A percentile compares a stretch with the other conserved stretches of the same genome.
These are phyloP conservation scores for Pyrrhoderma lamaoense DNA, from an alignment of 1,284 basidiomycete genomes.

Conservation along the genomic window DNA sequence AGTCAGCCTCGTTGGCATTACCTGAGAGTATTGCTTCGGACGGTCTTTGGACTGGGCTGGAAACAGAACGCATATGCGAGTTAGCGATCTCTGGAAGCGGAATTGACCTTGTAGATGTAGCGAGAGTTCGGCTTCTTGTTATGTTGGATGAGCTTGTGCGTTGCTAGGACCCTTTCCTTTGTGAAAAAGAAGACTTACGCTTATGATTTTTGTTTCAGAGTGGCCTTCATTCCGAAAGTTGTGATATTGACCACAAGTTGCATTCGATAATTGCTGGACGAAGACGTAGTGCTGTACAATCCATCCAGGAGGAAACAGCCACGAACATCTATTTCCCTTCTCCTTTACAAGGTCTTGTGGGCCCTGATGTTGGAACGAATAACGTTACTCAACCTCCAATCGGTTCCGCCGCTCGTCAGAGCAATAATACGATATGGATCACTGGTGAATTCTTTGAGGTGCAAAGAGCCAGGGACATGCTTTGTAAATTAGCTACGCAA, in stretches of 20 bases:
- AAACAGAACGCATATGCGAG: conserved; percentile 90
- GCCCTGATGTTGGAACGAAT: conserved; percentile 37
- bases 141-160: conserved; percentile 91
- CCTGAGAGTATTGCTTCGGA: conserved; percentile 69
- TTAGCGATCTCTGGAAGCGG: conserved; percentile 78
- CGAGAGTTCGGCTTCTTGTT: conserved; percentile 84
- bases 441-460: conserved; percentile 98
- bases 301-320: conserved; percentile 94
- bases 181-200: not conserved
- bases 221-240: conserved; percentile 82
- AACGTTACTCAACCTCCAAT: conserved; percentile 5
- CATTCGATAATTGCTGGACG: conserved; percentile 90
- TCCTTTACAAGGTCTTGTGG: conserved; percentile 80
- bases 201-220: conserved; percentile 39
- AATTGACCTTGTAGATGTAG: conserved; percentile 86
- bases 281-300: conserved; percentile 83
- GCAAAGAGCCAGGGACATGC: conserved; percentile 91
- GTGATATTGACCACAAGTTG: conserved; percentile 93
- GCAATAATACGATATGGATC: conserved; percentile 86
- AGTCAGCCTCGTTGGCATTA: conserved; percentile 62
- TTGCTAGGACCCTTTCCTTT: conserved; percentile 20
- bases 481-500: conserved; percentile 78
- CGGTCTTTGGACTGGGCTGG: conserved; percentile 80
- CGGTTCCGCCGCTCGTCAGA: conserved; percentile 26
- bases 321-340: conserved; percentile 96